Base-by-base conservation (phyloP, 768 basidiomycete species). In the Tulasnella calospora region DNA sequence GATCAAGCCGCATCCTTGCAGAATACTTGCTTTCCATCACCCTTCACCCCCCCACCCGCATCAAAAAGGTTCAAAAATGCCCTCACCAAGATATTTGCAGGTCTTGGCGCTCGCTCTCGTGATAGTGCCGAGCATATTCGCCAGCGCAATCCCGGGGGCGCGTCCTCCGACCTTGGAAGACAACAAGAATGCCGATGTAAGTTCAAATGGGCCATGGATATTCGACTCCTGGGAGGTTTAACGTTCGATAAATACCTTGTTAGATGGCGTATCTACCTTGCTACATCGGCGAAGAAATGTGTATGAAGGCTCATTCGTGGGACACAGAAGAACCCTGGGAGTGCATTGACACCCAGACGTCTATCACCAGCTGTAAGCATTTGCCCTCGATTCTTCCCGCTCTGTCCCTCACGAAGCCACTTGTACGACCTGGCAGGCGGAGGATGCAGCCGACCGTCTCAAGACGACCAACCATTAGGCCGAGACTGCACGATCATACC, bases 401-500 rank as follows among this genome's bases (percentile, higher is more conserved):
- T 33, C 69, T 6, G n/a, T n/a, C 1, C 3, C 23, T 33, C 17
- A 9, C 15, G 33, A 38, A 27, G 27, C 44, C 5, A 23, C 44
- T 15, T 27, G 30, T 40, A 40, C 17, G n/a, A 73, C 13, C 35
- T 19, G 0, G 23, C 9, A 78, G 76, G 76, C 30, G 76, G 76
- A 30, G 76, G 76, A 40, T 78, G 76, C 55, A 72, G 23, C 13
- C n/a, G 17, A 13, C 67, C 76, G 3, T 27, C 46, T 23, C 13
- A 61, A 27, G 36, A 78, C 35, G 36, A 8, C 30, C 30, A 71
- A 36, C 9, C 67, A 27, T n/a, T 44, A 41, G 76, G 76, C 40
- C 76, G 69, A 27, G 76, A 78, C 55, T 78, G 76, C 55, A 78
- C 76, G 23, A 78, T 46, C 67, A 78, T 78, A 21, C 67, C 76